These are phyloP conservation scores for Pseudonitzschia delicatissima DNA, from an alignment of 108 stramenopile genomes.

Conservation along the genomic window DNA sequence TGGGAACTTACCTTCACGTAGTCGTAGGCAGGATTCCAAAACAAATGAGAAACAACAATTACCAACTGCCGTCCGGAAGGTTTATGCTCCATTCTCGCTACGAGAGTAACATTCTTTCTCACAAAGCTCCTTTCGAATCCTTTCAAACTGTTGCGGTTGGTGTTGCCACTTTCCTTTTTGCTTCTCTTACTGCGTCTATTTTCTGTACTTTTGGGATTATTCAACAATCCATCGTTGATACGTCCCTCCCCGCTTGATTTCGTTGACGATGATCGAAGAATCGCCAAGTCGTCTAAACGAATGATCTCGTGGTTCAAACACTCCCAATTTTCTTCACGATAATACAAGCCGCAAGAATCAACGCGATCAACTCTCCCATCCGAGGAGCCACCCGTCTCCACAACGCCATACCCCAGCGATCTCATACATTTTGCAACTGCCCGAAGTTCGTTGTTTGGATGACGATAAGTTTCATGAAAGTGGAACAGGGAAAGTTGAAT, in stretches of 20 bases:
- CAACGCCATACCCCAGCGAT: slow-evolving; percentile 48
- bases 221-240: background rate
- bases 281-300: slow-evolving; percentile 78
- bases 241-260: no score
- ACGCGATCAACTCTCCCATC: slow-evolving; percentile 49
- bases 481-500: no score
- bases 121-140: slow-evolving; percentile 61
- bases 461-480: no score
- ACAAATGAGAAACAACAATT: slow-evolving; percentile 74
- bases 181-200: background rate
- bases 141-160: slow-evolving; percentile 32
- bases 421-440: slow-evolving; percentile 23
- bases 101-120: slow-evolving; percentile 67
- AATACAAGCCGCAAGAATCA: slow-evolving; percentile 74
- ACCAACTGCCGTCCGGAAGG: slow-evolving; percentile 32
- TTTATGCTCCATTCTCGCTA: slow-evolving; percentile 48
- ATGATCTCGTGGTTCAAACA: slow-evolving; percentile 42
- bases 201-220: slow-evolving; percentile 1
- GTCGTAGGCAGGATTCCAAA: slow-evolving; percentile 85
- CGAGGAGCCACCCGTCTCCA: slow-evolving; percentile 42
- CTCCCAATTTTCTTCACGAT: slow-evolving; percentile 38
- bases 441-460: no score
- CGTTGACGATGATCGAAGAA: slow-evolving; percentile 23
- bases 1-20: slow-evolving; percentile 60
- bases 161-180: background rate